Percentiles rank a stretch among this genome's conserved stretches.
Evolutionary conservation across 2,329 filamentous ascomycete genomes (phyloP).

Genomic region (Aspergillus persii): DNA sequence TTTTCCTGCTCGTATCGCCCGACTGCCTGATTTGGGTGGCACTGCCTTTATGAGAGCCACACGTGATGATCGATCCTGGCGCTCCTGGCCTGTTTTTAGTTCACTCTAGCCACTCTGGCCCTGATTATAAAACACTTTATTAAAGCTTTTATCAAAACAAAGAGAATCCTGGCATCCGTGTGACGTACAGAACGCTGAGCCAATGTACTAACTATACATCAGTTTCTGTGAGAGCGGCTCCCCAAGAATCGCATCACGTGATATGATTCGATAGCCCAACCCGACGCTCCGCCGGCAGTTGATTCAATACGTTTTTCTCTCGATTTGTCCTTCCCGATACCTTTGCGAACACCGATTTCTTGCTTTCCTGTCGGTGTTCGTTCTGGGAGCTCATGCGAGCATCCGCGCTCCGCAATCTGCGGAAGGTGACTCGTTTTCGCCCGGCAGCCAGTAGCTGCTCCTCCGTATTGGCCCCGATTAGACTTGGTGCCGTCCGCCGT

Average conservation of each 20-base stretch:
- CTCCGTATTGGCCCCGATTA: slow-evolving; percentile 7
- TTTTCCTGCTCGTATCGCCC: no score
- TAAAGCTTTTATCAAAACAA: no score
- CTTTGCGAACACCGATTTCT: neutral
- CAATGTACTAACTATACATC: no score
- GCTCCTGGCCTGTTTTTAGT: no score
- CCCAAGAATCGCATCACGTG: neutral
- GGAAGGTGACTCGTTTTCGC: slow-evolving; percentile 26
- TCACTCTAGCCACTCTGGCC: no score
- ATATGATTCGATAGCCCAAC: neutral
- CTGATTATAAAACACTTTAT: no score
- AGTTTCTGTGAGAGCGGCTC: no score
- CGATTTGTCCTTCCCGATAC: neutral
- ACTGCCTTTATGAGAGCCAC: no score
- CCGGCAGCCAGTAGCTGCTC: slow-evolving; percentile 20
- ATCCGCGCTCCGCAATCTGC: slow-evolving; percentile 18
- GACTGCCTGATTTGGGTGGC: no score
- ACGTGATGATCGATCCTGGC: no score
- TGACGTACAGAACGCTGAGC: no score
- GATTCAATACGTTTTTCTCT: neutral
- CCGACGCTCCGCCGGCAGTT: neutral
- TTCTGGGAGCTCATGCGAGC: slow-evolving; percentile 30
- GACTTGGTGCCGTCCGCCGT: slow-evolving; percentile 13
- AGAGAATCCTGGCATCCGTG: no score
- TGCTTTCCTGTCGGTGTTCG: neutral